Evolutionary conservation across 179 eudicot species (phyloP).

Genomic region (Heliamphora ciliata): DNA sequence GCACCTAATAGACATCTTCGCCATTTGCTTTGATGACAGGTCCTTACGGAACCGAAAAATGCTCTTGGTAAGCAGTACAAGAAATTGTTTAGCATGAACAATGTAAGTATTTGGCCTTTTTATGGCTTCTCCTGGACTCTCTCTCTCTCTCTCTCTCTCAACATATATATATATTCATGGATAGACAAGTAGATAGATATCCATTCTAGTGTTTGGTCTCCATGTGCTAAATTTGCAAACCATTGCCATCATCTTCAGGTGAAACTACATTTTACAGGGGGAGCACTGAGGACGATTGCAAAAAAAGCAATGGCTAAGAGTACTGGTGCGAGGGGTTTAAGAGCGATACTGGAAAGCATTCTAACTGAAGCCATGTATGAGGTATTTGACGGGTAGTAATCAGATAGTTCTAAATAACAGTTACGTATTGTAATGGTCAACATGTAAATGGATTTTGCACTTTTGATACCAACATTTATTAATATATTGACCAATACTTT

Average conservation of each 20-base stretch:
- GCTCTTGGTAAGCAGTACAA: slow-evolving; percentile 66
- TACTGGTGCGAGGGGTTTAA: slow-evolving; percentile 83
- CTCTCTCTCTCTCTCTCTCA: neutral
- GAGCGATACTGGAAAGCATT: slow-evolving; percentile 67
- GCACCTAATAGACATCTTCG: neutral
- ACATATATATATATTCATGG: no score
- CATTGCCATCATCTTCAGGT: slow-evolving; percentile 34
- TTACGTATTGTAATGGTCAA: no score
- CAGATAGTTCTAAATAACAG: no score
- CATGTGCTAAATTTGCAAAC: neutral
- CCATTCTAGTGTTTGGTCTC: neutral
- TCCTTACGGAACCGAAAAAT: slow-evolving; percentile 57
- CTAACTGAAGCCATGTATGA: slow-evolving; percentile 89
- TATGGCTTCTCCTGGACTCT: neutral
- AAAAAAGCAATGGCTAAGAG: slow-evolving; percentile 67
- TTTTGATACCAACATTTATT: no score
- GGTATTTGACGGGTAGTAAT: slow-evolving; percentile 27
- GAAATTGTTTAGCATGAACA: slow-evolving; percentile 58
- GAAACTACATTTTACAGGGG: slow-evolving; percentile 66
- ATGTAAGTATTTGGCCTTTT: slow-evolving; percentile 29
- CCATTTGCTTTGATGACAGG: slow-evolving; percentile 29
- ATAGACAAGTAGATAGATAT: no score
- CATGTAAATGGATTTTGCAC: no score
- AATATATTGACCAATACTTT: no score
- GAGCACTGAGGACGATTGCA: slow-evolving; percentile 61